Evolutionary conservation across 768 basidiomycete species (phyloP).

Genomic region (Suillus luteus): DNA sequence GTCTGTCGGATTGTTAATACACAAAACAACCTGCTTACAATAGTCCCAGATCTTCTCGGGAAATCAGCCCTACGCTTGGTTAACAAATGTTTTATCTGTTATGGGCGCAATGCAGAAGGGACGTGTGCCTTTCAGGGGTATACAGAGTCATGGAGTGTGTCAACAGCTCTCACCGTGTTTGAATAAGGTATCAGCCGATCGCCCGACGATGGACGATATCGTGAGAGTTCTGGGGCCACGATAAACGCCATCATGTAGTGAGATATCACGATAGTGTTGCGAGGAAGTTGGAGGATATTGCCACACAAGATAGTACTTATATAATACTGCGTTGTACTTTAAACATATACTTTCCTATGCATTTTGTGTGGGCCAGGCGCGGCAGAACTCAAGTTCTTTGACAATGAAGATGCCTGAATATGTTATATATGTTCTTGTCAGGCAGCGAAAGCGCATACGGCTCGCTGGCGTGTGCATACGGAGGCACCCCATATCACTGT

Average conservation of each 20-base stretch:
- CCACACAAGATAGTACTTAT: neutral
- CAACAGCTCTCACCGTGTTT: neutral
- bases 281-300: neutral
- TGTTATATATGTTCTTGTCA: too few species aligned
- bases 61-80: constrained; percentile 23
- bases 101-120: neutral
- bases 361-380: neutral
- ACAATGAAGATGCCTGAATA: neutral
- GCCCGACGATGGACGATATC: neutral
- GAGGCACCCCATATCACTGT: neutral
- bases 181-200: neutral
- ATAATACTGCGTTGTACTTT: neutral
- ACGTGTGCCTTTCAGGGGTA: neutral
- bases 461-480: neutral
- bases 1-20: neutral
- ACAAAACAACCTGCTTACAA: neutral
- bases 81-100: constrained; percentile 16
- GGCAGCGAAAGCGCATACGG: neutral
- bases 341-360: neutral
- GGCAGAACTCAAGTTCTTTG: neutral
- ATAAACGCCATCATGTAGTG: neutral
- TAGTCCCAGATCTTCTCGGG: constrained; percentile 26
- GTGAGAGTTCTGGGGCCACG: neutral
- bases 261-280: neutral
- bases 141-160: neutral